phyloP scores from a whole-genome alignment of 2,329 filamentous ascomycete species.

The Leptoxyphium fumago region DNA sequence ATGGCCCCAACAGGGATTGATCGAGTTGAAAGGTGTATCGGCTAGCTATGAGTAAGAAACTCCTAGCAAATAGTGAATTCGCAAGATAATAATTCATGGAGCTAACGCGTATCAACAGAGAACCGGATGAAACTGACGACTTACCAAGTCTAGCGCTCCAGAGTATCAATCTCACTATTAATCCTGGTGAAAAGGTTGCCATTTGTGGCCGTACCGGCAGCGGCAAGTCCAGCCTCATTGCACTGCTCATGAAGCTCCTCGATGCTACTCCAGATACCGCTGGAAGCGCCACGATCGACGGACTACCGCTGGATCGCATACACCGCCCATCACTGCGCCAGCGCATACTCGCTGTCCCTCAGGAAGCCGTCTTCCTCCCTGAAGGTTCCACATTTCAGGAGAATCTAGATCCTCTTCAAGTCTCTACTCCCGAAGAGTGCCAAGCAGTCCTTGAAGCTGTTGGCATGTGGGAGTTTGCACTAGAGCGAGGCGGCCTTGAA shows the following conservation, averaged over 20 bases:
- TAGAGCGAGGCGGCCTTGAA: slow-evolving; percentile 27
- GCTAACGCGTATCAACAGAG: background rate
- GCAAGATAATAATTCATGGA: background rate
- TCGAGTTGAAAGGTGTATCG: background rate
- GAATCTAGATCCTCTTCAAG: slow-evolving; percentile 12
- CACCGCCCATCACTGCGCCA: slow-evolving; percentile 24
- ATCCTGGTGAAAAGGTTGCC: slow-evolving; percentile 19
- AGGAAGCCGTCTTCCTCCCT: slow-evolving; percentile 13
- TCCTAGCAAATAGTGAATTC: background rate
- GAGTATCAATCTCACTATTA: slow-evolving; percentile 16
- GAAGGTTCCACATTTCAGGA: slow-evolving; percentile 34
- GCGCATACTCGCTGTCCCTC: slow-evolving; percentile 38
- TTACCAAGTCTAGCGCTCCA: slow-evolving; percentile 7
- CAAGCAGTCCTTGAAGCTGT: slow-evolving; percentile 7
- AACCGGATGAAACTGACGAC: background rate
- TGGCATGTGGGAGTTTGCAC: slow-evolving; percentile 9
- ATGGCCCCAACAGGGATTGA: background rate
- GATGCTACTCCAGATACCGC: slow-evolving; percentile 14
- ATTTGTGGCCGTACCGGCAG: slow-evolving; percentile 23
- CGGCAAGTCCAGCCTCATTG: slow-evolving; percentile 29
- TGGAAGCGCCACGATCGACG: slow-evolving; percentile 33
- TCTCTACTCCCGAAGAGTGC: slow-evolving; percentile 7
- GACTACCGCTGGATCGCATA: slow-evolving; percentile 25
- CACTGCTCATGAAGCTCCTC: slow-evolving; percentile 26
- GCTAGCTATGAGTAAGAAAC: background rate